phyloP scores from a whole-genome alignment of 1,139 yeast genomes.

The Saccharomyces hybrid region DNA sequence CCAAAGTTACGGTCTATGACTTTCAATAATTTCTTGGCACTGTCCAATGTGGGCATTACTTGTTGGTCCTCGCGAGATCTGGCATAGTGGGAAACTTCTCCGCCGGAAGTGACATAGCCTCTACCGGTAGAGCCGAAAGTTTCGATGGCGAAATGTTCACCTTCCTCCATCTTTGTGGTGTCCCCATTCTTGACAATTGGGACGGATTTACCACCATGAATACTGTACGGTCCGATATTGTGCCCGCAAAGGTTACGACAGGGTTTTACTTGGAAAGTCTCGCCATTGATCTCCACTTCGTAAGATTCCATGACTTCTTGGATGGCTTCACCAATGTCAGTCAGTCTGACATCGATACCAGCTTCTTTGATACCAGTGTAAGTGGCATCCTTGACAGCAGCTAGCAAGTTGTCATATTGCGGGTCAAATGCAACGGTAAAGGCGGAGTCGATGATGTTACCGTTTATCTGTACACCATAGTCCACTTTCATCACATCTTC shows the following conservation, averaged over 20 bases:
- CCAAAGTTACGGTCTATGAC: conserved; percentile 79
- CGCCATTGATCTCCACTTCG: conserved; percentile 86
- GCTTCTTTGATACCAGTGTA: conserved; percentile 88
- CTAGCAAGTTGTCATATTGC: conserved; percentile 68
- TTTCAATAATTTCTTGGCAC: conserved; percentile 58
- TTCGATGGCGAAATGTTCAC: conserved; percentile 95
- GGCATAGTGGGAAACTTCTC: conserved; percentile 94
- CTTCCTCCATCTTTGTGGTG: conserved; percentile 96
- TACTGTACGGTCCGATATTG: conserved; percentile 70
- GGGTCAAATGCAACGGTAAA: conserved; percentile 86
- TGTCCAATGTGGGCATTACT: conserved; percentile 50
- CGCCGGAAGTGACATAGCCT: conserved; percentile 78
- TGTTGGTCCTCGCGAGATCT: conserved; percentile 41
- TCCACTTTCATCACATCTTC: conserved; percentile 97
- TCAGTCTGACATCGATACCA: conserved; percentile 90
- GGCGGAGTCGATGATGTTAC: conserved; percentile 92
- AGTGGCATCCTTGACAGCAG: conserved; percentile 88
- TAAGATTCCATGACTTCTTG: conserved; percentile 97
- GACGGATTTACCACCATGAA: conserved; percentile 92
- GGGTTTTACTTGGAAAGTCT: conserved; percentile 74
- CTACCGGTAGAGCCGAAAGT: conserved; percentile 96
- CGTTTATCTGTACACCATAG: conserved; percentile 94
- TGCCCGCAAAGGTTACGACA: conserved; percentile 93
- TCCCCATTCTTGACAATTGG: conserved; percentile 94
- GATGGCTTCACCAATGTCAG: conserved; percentile 91